Base-by-base conservation (phyloP, 768 basidiomycete genomes). In the Boletales sp. region DNA sequence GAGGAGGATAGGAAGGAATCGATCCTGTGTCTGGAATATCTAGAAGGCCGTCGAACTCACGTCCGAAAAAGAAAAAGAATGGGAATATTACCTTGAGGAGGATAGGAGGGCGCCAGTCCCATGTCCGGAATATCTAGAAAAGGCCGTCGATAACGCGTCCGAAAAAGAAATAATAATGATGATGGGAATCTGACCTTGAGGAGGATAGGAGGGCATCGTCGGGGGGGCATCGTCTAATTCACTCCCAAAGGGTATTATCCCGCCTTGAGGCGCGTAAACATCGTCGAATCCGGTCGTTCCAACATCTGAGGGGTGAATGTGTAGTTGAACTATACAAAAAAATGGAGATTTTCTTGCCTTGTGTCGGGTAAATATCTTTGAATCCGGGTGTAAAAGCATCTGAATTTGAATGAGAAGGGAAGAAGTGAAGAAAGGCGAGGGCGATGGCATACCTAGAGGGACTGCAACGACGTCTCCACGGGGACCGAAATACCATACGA, bases 401-500 rank as follows among this genome's bases (percentile, higher is more conserved):
- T 65, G 35, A 13, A 8, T 13, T 30, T 0, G 18, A 36, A 35
- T 5, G 4, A n/a, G 7, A 31, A 11, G 4, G 10, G 5, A 24
- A 40, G 3, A 8, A 39, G 9, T 18, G 3, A 14, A 19, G 42
- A 60, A 56, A 24, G 24, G 24, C 3, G 24, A 5, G 24, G 24
- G 24, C 24, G 24, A 29, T 11, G 41, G 37, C 61, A 27, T 34
- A 68, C 66, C 56, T 12, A 55, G 24, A 24, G 24, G 5, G 24
- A 24, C 43, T 42, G 52, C 44, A 47, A 61, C 39, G 31, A 44
- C 47, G 40, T 52, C 53, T 7, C 48, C 45, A 42, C 59, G 65
- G 8, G 87, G 86, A 8, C 81, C 80, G 64, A 87, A 80, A 48
- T 88, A 69, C 75, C 81, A 90, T 24, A 90, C 78, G 39, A 87